Evolutionary conservation across 2,329 filamentous ascomycete species (phyloP).

Genomic region (Colletotrichum endophyticum): DNA sequence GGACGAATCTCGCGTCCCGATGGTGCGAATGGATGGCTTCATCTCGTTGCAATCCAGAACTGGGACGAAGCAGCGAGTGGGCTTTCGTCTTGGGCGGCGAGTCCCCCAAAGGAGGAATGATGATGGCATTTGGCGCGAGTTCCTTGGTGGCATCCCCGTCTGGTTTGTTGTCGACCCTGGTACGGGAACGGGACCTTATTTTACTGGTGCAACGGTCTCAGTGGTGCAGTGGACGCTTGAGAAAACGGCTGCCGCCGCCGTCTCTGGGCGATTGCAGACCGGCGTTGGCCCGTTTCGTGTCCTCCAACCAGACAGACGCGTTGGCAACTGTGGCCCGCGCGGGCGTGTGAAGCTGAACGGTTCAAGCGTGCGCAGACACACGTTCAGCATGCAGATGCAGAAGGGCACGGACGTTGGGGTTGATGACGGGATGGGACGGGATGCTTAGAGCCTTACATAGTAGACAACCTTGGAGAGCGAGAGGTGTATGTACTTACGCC

Average conservation of each 20-base stretch:
- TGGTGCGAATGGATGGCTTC: background rate
- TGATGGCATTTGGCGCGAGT: background rate
- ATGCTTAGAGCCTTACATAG: background rate
- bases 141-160: slow-evolving; percentile 10
- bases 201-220: slow-evolving; percentile 6
- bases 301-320: background rate
- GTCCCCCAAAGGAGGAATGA: background rate
- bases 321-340: background rate
- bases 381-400: background rate
- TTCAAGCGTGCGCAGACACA: background rate
- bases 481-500: background rate
- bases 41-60: background rate
- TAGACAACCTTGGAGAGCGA: background rate
- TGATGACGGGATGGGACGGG: background rate
- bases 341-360: background rate
- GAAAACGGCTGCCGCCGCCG: background rate
- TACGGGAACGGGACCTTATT: slow-evolving; percentile 5
- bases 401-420: background rate
- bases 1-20: background rate
- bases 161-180: background rate
- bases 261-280: background rate
- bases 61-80: background rate
- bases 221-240: background rate
- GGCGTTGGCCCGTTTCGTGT: background rate
- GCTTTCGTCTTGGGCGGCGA: background rate